Base-by-base conservation (phyloP, 768 basidiomycete species). In the Leccinum uliginosum region DNA sequence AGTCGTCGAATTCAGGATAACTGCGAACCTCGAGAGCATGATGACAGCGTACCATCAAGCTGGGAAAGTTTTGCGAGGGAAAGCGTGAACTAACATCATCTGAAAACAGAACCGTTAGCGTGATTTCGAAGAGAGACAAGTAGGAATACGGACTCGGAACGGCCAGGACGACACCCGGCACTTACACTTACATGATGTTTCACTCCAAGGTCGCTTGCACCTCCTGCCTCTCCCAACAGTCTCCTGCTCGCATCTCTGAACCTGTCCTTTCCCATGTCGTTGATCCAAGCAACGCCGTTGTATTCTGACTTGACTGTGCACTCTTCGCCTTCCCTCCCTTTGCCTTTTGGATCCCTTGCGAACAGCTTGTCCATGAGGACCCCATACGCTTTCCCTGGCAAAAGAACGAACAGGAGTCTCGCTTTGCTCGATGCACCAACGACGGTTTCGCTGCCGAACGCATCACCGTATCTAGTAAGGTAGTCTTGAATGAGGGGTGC, bases 371-470 rank as follows among this genome's bases (percentile, higher is more conserved):
- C 88, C 59, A 97, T 76, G 55, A 89, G 71, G 72, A 32, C 75
- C 74, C 63, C 88, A 83, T n/a, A 76, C 71, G 27, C 82, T 81
- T 48, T 89, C 86, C 60, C 90, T 87, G 3, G 85, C 83, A 62
- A 98, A 91, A 70, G n/a, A n/a, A 98, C 79, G 6, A 86, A n/a
- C 81, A 10, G 92, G 83, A 23, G 91, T 72, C 72, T 93, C 92
- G 17, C 89, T 91, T 61, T 94, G 86, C 62, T 93, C 89, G 51
- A 96, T 88, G 69, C 93, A 96, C 90, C 90, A 97, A 65, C 84
- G 82, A 91, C 95, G n/a, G 97, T 77, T 65, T 92, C 87, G n/a
- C 80, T 84, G 0, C 93, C 88, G 61, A 97, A 98, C 12, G 83
- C 84, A 32, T 92, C 85, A 51, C 86, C 83, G 73, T 88, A 95